Evolutionary conservation across 2,329 filamentous ascomycete species (phyloP), one percentile per base, ranked within the genome.

Genomic region (Tympanopsis confertula): DNA sequence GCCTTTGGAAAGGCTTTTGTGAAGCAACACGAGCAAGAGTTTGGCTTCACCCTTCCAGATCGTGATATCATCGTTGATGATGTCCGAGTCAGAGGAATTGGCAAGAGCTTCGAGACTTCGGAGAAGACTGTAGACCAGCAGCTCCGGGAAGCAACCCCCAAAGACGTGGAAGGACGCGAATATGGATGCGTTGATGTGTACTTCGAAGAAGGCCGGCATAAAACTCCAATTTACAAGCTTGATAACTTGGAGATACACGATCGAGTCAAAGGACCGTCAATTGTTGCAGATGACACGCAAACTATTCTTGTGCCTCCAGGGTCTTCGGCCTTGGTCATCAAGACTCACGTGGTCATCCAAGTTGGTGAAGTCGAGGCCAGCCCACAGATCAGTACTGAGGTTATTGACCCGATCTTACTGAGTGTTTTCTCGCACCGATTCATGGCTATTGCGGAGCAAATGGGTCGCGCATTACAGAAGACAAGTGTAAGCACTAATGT

Each of bases 371-470:
- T 63, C 45, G 62, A 71, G 43, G 53, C 38, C 44, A 66, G 52
- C 58, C 71, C 62, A 26, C 46, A 49, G 58, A n/a, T 61, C 45
- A 52, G 53, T 50, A 4, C 17, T 26, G n/a, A n/a, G n/a, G n/a
- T n/a, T n/a, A 54, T 68, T 20, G 63, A 69, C 41, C 69, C 69
- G 0, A 70, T 74, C 30, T 57, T 65, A 20, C 59, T 74, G 2
- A 70, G 64, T 10, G 66, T 74, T 29, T 73, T 73, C 39, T 66
- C 65, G 0, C 68, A 74, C 45, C 58, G 70, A 0, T 74, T 74
- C 55, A 74, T 74, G 70, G 65, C 66, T 3, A 72, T 74, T 15
- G 70, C 70, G 1, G 70, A 74, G 42, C 70, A 74, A 42, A 74
- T 74, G 69, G 70, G 70, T 22, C 65, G 65, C 5, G 71, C 69